Percentiles rank a stretch among this genome's conserved stretches.
Conservation (phyloP, 345 rosid species). For the Sisymbrium irio region DNA sequence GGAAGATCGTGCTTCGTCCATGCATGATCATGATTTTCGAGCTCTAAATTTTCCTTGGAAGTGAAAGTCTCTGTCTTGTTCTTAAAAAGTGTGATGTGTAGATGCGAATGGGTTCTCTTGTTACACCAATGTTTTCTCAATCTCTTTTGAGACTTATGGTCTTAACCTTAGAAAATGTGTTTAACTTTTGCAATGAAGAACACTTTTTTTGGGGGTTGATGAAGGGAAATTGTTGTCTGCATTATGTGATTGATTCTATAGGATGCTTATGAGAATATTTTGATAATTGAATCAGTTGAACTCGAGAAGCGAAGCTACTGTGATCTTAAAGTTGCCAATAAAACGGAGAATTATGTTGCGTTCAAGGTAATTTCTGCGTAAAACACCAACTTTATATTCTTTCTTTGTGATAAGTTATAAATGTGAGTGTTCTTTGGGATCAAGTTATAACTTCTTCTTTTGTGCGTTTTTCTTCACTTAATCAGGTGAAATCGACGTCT, state of each 20-base stretch:
- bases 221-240: no score
- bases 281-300: constrained; percentile 52
- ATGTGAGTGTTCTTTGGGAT: no score
- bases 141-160: not conserved
- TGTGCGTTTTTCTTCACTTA: constrained; percentile 3
- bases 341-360: constrained; percentile 73
- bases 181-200: not conserved
- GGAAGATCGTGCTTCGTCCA: constrained; percentile 1
- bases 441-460: constrained; percentile 12
- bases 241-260: no score
- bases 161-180: not conserved
- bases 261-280: not conserved
- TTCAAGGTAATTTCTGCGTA: constrained; percentile 55
- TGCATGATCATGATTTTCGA: constrained; percentile 13
- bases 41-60: no score
- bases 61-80: no score
- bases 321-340: constrained; percentile 70
- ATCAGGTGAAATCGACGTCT: constrained; percentile 92
- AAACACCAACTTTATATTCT: no score
- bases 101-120: not conserved
- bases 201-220: no score
- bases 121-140: not conserved
- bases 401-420: no score
- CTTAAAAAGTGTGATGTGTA: no score
- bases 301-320: constrained; percentile 65